Base-by-base conservation (phyloP, 75 land plant species). In the Picea glauca region DNA sequence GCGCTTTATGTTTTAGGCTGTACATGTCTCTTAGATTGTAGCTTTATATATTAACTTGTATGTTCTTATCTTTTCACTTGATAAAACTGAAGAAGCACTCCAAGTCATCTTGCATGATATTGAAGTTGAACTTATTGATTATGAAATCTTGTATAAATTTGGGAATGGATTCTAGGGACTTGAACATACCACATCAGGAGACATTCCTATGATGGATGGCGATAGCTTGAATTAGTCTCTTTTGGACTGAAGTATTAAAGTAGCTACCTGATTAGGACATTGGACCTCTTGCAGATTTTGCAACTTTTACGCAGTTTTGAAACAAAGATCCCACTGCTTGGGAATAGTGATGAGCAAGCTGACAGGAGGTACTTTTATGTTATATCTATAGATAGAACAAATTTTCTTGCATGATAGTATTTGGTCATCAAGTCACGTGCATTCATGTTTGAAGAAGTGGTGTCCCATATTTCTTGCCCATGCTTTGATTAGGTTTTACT, bases 271-370 rank as follows among this genome's bases (percentile, higher is more conserved):
- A 23, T 72, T 60, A 40, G 7, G 21, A 77, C 23, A 5, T 17
- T 38, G 72, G 72, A 13, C 72, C 32, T 70, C 64, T 15, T 81
- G 77, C 89, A 95, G 98, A 85, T 95, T 74, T 82, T 95, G 78
- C 98, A 95, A 72, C 90, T 95, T 61, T 38, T 95, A 6, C 85
- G 88, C 20, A 81, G 85, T 35, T 88, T 95, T 72, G 76, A 83
- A 77, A 85, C 91, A 76, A 88, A 85, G 35, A 58, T 93, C 58
- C 93, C 95, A 57, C 76, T 74, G 23, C 7, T 26, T 26, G 56
- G 58, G 26, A 23, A 74, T 56, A 30, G 54, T 57, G 1, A 14
- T 30, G 59, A 74, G 13, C 66, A 60, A 83, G 84, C 67, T 77
- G 76, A 60, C 18, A 33, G 54, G 75, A 80, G 65, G 80, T 81